phyloP scores from a whole-genome alignment of 331 rosid species.

The Prunus yedoensis region DNA sequence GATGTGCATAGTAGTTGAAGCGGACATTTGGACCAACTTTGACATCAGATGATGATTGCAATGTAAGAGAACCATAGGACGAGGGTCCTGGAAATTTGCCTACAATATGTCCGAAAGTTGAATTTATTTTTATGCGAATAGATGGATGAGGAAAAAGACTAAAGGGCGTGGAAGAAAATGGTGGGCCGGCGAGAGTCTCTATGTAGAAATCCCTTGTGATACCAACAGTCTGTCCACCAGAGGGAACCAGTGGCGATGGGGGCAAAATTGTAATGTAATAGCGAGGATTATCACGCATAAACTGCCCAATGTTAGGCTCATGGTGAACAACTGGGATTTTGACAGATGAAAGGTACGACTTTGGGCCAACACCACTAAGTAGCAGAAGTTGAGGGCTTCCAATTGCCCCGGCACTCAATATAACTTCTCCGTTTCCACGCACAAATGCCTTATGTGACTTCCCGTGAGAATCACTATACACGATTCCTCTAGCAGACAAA shows the following conservation, averaged over 20 bases:
- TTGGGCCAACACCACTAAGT: slow-evolving; percentile 31
- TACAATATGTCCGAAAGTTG: neutral
- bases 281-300: slow-evolving; percentile 2
- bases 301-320: slow-evolving; percentile 26
- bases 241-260: slow-evolving; percentile 13
- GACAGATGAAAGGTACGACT: slow-evolving; percentile 3
- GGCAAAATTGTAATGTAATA: neutral
- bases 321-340: slow-evolving; percentile 14
- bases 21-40: slow-evolving; percentile 8
- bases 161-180: slow-evolving; percentile 1
- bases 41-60: neutral
- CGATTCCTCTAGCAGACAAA: slow-evolving; percentile 10
- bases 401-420: slow-evolving; percentile 5
- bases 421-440: slow-evolving; percentile 10
- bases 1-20: slow-evolving; percentile 22
- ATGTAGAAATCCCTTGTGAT: neutral
- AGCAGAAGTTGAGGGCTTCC: slow-evolving; percentile 39
- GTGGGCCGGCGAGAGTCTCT: neutral
- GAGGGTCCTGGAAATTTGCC: slow-evolving; percentile 16
- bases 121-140: neutral
- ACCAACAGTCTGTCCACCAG: neutral
- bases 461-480: slow-evolving; percentile 9
- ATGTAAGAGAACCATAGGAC: slow-evolving; percentile 15
- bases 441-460: neutral
- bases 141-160: neutral